phyloP scores from a whole-genome alignment of 306 rosid species.

The Aeschynomene evenia region DNA sequence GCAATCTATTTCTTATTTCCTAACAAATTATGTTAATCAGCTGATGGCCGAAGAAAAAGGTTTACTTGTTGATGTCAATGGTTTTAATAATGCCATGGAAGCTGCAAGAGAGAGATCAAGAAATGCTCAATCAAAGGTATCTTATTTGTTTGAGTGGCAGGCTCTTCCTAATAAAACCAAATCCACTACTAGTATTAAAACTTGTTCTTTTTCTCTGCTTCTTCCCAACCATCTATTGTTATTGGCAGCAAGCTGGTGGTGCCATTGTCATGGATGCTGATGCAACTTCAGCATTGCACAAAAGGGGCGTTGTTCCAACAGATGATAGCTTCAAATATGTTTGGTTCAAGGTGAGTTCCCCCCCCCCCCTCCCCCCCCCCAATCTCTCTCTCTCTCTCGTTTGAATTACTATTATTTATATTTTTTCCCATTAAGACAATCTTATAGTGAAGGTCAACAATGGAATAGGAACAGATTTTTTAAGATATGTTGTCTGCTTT shows the following conservation, averaged over 20 bases:
- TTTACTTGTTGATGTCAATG: slow-evolving; percentile 69
- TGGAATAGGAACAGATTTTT: not conserved
- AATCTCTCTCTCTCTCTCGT: not conserved
- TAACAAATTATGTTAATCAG: slow-evolving; percentile 46
- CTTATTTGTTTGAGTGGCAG: slow-evolving; percentile 21
- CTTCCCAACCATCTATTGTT: slow-evolving; percentile 21
- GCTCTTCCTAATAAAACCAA: not conserved
- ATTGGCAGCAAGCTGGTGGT: slow-evolving; percentile 89
- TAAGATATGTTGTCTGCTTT: too few species aligned
- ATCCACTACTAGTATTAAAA: not conserved
- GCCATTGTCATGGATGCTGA: slow-evolving; percentile 89
- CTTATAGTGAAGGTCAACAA: not conserved
- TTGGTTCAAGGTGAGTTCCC: slow-evolving; percentile 71
- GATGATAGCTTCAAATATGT: slow-evolving; percentile 83
- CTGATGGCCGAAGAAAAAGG: slow-evolving; percentile 97
- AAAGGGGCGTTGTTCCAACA: slow-evolving; percentile 63
- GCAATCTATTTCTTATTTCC: slow-evolving; percentile 1
- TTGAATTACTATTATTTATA: not conserved
- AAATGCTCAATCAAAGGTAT: slow-evolving; percentile 87
- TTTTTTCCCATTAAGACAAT: not conserved
- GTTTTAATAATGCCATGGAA: slow-evolving; percentile 78
- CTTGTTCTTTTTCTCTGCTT: not conserved
- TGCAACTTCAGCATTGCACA: slow-evolving; percentile 80
- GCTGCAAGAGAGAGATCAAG: slow-evolving; percentile 96
- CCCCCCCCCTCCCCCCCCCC: too few species aligned